These are phyloP conservation scores for Sisymbrium altissimum DNA, from an alignment of 345 rosid genomes.

Conservation along the genomic window DNA sequence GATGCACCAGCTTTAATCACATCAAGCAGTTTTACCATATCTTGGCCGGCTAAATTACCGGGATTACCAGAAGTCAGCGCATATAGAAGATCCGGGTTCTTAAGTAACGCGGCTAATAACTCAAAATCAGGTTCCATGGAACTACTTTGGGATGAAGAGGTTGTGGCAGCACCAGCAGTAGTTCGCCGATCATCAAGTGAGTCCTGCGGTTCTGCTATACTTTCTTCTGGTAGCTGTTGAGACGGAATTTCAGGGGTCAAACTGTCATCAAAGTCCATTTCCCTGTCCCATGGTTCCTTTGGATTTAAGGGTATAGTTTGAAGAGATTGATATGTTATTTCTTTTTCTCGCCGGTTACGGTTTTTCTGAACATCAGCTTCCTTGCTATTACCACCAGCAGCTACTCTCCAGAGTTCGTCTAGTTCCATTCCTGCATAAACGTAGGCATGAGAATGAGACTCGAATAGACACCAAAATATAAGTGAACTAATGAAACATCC, in stretches of 20 bases:
- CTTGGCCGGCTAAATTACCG: slow-evolving; percentile 55
- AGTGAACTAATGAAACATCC: background rate
- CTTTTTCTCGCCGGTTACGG: slow-evolving; percentile 79
- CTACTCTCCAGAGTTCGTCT: slow-evolving; percentile 61
- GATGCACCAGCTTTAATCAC: slow-evolving; percentile 27
- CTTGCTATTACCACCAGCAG: slow-evolving; percentile 87
- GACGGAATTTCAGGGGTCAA: slow-evolving; percentile 79
- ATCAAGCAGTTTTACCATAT: slow-evolving; percentile 71
- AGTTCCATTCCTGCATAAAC: slow-evolving; percentile 70
- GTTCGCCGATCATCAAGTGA: slow-evolving; percentile 39
- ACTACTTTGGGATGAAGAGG: slow-evolving; percentile 38
- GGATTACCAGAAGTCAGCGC: slow-evolving; percentile 86
- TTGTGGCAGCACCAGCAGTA: slow-evolving; percentile 29
- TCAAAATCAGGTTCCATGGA: slow-evolving; percentile 77
- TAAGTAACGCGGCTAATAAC: slow-evolving; percentile 86
- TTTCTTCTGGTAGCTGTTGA: slow-evolving; percentile 69
- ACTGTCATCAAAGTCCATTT: slow-evolving; percentile 91
- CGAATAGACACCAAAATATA: slow-evolving; percentile 28
- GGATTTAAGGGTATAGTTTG: slow-evolving; percentile 77
- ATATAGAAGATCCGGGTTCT: slow-evolving; percentile 86
- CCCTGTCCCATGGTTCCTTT: slow-evolving; percentile 95
- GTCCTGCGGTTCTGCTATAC: slow-evolving; percentile 46
- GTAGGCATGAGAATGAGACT: background rate
- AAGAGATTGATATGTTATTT: slow-evolving; percentile 50
- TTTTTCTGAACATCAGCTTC: slow-evolving; percentile 82